Base-by-base conservation (phyloP, 2,329 filamentous ascomycete genomes). In the Elsinoe batatas region DNA sequence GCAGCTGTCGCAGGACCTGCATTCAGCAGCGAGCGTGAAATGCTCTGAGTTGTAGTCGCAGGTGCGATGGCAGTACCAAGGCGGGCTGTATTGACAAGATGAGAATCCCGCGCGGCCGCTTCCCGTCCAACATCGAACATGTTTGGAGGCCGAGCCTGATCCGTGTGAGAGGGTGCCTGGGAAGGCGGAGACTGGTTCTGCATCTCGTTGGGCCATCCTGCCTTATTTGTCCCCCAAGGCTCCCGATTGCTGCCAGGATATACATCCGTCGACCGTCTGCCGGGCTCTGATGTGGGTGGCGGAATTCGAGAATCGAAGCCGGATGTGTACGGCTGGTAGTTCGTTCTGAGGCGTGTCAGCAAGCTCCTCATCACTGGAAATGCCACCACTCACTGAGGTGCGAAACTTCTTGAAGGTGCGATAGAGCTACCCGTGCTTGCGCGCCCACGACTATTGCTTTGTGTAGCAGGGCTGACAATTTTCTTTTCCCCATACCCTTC, bases 401-500 rank as follows among this genome's bases (percentile, higher is more conserved):
- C 11, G 22, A 32, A 58, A 8, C 15, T 12, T 13, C 47, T 51
- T 6, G 32, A n/a, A 10, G 18, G n/a, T 10, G 47, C 26, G 5
- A 22, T 22, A 35, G 18, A 47, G 18, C 30, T 43, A 44, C 30
- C 33, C 18, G 49, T 44, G 12, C 38, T 35, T 2, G 44, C 49
- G n/a, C 44, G 44, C 11, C 38, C 51, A 13, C 44, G 56, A 84
- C 80, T 51, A 77, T 72, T 62, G 83, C 80, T 71, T 91, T 94
- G 85, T 82, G 84, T 87, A 93, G 53, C 81, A 78, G 40, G 84
- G 83, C 64, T 15, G 6, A 55, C 53, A 32, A 55, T 32, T 35
- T 55, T 55, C 18, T 88, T 81, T 62, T 87, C 84, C 55, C 87
- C 87, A 71, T 98, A 98, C 53, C 93, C 93, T 63, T 88, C 86